These are phyloP conservation scores for Helicostylum pulchrum DNA, from an alignment of 192 early-diverging fungal species.

Conservation along the genomic window DNA sequence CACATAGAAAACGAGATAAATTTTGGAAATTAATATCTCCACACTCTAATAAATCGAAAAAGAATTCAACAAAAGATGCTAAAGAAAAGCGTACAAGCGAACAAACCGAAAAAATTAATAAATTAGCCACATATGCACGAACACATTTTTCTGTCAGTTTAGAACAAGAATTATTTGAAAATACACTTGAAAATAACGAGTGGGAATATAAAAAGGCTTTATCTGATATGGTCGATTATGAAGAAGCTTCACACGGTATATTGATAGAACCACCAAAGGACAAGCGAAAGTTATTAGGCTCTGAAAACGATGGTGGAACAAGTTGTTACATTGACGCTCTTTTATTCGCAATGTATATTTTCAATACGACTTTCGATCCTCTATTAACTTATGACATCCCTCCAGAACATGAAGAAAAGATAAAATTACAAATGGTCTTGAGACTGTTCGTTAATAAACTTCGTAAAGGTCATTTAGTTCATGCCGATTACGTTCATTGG, in stretches of 20 bases:
- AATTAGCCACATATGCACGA: slow-evolving; percentile 1
- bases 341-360: slow-evolving; percentile 65
- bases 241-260: slow-evolving; percentile 37
- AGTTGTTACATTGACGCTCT: slow-evolving; percentile 68
- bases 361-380: slow-evolving; percentile 55
- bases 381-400: slow-evolving; percentile 36
- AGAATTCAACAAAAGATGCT: neutral
- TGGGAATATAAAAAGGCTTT: slow-evolving; percentile 32
- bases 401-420: slow-evolving; percentile 13
- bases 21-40: slow-evolving; percentile 10
- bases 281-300: slow-evolving; percentile 36
- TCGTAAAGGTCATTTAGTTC: slow-evolving; percentile 56
- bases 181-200: slow-evolving; percentile 28
- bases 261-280: slow-evolving; percentile 9
- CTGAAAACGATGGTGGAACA: slow-evolving; percentile 59
- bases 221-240: slow-evolving; percentile 25
- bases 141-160: slow-evolving; percentile 8
- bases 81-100: neutral
- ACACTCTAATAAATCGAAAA: neutral
- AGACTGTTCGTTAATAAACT: slow-evolving; percentile 58
- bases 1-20: neutral
- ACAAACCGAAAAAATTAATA: slow-evolving; percentile 3
- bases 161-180: slow-evolving; percentile 3
- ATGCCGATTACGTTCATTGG: slow-evolving; percentile 47
- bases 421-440: slow-evolving; percentile 51